These are phyloP conservation scores for Berberis thunbergii DNA, from an alignment of 164 flowering plant species.

Conservation along the genomic window DNA sequence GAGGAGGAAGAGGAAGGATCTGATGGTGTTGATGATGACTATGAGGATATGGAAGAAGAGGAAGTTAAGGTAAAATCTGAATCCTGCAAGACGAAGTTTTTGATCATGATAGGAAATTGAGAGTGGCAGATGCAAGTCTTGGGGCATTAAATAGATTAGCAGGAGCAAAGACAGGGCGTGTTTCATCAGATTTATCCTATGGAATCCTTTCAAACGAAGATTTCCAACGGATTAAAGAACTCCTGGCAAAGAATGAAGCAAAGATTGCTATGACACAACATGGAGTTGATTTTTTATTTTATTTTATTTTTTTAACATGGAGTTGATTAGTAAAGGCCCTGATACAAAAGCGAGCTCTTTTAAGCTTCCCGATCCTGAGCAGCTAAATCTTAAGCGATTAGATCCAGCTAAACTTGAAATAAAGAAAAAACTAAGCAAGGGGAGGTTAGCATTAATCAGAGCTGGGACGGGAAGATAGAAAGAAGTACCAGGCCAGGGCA, in stretches of 20 bases:
- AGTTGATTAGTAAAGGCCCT: slow-evolving; percentile 28
- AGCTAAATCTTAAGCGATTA: slow-evolving; percentile 55
- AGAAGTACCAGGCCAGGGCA: slow-evolving; percentile 56
- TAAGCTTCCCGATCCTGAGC: slow-evolving; percentile 58
- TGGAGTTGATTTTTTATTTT: slow-evolving; percentile 20
- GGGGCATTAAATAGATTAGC: slow-evolving; percentile 70
- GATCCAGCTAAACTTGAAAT: slow-evolving; percentile 50
- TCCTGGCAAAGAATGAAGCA: slow-evolving; percentile 67
- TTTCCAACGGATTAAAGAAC: slow-evolving; percentile 65
- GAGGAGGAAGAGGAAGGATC: slow-evolving; percentile 7
- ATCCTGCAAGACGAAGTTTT: slow-evolving; percentile 1
- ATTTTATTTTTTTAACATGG: too few relatives aligned
- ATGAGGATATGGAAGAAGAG: slow-evolving; percentile 36
- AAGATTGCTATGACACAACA: slow-evolving; percentile 48
- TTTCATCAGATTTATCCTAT: slow-evolving; percentile 32
- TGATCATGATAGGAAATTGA: slow-evolving; percentile 45
- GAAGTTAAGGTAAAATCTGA: slow-evolving; percentile 19
- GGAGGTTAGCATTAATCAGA: slow-evolving; percentile 52
- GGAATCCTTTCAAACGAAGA: slow-evolving; percentile 87
- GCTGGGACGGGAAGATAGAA: slow-evolving; percentile 84
- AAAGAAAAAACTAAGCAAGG: slow-evolving; percentile 54
- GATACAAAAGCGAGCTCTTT: slow-evolving; percentile 27
- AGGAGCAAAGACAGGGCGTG: slow-evolving; percentile 20
- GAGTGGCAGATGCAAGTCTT: slow-evolving; percentile 64
- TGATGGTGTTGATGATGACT: slow-evolving; percentile 14